Percentiles rank a stretch among this genome's conserved stretches.
phyloP scores from a whole-genome alignment of 2,329 filamentous ascomycete species.

The Fusarium sororula region DNA sequence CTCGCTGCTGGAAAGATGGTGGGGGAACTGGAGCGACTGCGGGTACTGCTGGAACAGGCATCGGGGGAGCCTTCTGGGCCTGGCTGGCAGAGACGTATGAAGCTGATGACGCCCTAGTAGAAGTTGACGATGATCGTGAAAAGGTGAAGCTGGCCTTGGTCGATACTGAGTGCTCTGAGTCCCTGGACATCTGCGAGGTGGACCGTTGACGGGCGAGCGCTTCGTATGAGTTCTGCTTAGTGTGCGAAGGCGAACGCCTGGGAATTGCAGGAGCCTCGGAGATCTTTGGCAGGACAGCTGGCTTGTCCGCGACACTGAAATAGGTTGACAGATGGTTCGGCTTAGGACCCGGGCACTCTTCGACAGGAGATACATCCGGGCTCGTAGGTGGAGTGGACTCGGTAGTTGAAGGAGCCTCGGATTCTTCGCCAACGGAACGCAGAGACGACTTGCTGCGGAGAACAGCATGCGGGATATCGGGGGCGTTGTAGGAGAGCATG shows the following conservation, averaged over 20 bases:
- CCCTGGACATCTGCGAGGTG: slow-evolving; percentile 65
- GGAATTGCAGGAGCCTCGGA: slow-evolving; percentile 68
- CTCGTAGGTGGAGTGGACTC: slow-evolving; percentile 72
- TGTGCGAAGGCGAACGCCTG: slow-evolving; percentile 83
- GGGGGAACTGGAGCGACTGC: slow-evolving; percentile 44
- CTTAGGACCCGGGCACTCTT: slow-evolving; percentile 63
- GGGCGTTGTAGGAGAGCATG: slow-evolving; percentile 93
- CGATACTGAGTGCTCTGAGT: slow-evolving; percentile 62
- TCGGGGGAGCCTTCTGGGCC: slow-evolving; percentile 42
- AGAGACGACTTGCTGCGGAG: slow-evolving; percentile 58
- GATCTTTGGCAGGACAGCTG: slow-evolving; percentile 48
- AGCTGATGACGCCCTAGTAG: slow-evolving; percentile 60
- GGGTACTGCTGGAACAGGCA: slow-evolving; percentile 43
- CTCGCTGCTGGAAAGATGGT: slow-evolving; percentile 49
- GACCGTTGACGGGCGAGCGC: slow-evolving; percentile 74
- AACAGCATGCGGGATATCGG: slow-evolving; percentile 72
- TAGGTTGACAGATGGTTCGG: slow-evolving; percentile 75
- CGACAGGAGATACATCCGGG: slow-evolving; percentile 70
- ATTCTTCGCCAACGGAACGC: slow-evolving; percentile 69
- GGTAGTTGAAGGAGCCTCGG: slow-evolving; percentile 68
- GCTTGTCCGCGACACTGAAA: slow-evolving; percentile 64
- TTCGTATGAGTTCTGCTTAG: slow-evolving; percentile 82
- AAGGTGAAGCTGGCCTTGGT: slow-evolving; percentile 66
- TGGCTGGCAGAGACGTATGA: slow-evolving; percentile 50
- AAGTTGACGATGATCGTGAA: slow-evolving; percentile 66